Percentiles rank a stretch among this genome's conserved stretches.
phyloP scores from a whole-genome alignment of 2,329 filamentous ascomycete genomes.

The Fusarium decemcellulare region DNA sequence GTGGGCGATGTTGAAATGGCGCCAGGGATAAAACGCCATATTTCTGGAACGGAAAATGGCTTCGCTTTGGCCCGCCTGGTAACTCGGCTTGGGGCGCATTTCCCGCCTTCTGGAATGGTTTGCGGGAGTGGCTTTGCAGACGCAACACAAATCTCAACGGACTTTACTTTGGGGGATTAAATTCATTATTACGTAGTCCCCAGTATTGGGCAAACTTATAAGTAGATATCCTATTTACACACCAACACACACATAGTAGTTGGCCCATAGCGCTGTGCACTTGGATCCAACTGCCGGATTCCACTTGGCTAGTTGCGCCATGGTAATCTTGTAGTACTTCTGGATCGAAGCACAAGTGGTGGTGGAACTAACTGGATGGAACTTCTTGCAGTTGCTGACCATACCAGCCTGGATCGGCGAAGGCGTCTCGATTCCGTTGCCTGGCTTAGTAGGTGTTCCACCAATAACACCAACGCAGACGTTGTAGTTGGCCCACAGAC shows the following conservation, averaged over 20 bases:
- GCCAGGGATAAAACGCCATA: too few species aligned
- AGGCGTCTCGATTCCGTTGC: not conserved
- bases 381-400: constrained; percentile 48
- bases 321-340: not conserved
- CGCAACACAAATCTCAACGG: too few species aligned
- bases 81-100: too few species aligned
- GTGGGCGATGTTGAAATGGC: too few species aligned
- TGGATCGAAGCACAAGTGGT: not conserved
- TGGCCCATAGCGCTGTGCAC: constrained; percentile 25
- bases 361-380: constrained; percentile 39
- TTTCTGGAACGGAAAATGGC: too few species aligned
- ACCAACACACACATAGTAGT: not conserved
- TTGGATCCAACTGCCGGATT: constrained; percentile 28
- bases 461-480: not conserved
- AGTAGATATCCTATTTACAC: too few species aligned
- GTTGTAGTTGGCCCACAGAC: constrained; percentile 6
- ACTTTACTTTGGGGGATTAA: too few species aligned
- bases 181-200: too few species aligned
- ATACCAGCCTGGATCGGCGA: constrained; percentile 48
- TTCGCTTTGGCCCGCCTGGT: too few species aligned
- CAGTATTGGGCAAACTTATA: too few species aligned
- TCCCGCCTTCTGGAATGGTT: too few species aligned
- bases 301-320: constrained; percentile 41
- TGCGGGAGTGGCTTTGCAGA: too few species aligned
- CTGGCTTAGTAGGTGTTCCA: not conserved